phyloP scores from a whole-genome alignment of 768 basidiomycete species.

The Kwoniella botswanensis region DNA sequence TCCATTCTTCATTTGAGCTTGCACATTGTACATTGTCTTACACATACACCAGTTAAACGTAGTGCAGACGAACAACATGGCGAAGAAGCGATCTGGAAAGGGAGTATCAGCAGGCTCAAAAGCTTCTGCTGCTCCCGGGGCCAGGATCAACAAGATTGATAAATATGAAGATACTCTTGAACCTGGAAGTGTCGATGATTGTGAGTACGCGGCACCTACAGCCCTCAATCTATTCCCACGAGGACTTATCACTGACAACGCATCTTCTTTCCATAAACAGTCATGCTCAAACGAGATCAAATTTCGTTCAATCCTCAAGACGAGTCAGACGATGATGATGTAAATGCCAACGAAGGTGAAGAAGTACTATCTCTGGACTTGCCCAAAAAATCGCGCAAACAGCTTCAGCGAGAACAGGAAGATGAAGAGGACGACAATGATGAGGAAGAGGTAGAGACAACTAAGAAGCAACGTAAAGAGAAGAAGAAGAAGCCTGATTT shows the following conservation, averaged over 20 bases:
- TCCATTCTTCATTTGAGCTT: background rate
- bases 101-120: constrained; percentile 14
- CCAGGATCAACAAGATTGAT: constrained; percentile 47
- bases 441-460: constrained; percentile 60
- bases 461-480: constrained; percentile 41
- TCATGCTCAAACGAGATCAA: constrained; percentile 66
- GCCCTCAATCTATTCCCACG: background rate
- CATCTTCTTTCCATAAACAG: constrained; percentile 20
- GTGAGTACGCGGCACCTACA: constrained; percentile 34
- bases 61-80: constrained; percentile 18
- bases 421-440: constrained; percentile 62
- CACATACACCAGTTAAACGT: background rate
- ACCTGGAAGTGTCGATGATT: constrained; percentile 56
- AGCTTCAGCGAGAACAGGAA: constrained; percentile 41
- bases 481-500: constrained; percentile 43
- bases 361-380: constrained; percentile 73
- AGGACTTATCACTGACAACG: too few species aligned
- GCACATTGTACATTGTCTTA: background rate
- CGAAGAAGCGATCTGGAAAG: constrained; percentile 17
- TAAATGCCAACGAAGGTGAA: constrained; percentile 67
- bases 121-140: constrained; percentile 27
- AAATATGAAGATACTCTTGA: constrained; percentile 56
- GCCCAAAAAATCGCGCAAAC: constrained; percentile 21
- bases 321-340: constrained; percentile 55
- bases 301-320: constrained; percentile 74